These are phyloP conservation scores for Crithidia brevicula DNA, from an alignment of 208 protist species.

Conservation along the genomic window DNA sequence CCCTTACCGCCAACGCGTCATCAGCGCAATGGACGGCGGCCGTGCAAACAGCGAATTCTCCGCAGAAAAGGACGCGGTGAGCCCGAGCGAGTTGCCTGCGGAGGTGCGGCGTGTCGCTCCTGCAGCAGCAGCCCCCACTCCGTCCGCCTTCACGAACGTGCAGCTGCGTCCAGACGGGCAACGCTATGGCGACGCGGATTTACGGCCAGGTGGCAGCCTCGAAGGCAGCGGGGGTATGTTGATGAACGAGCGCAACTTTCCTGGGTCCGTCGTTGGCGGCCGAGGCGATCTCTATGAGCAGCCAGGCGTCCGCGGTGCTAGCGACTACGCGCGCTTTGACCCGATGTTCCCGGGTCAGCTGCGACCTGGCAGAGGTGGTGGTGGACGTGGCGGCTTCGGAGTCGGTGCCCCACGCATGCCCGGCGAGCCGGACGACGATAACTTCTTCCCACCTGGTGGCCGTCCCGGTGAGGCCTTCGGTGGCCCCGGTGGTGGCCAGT, in stretches of 20 bases:
- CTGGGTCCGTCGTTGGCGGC: constrained; percentile 1
- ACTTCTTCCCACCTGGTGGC: constrained; percentile 54
- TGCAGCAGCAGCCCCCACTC: background rate
- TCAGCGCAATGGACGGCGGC: constrained; percentile 20
- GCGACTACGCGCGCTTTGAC: constrained; percentile 64
- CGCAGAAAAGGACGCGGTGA: constrained; percentile 1
- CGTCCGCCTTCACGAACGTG: constrained; percentile 45
- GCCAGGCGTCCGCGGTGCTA: constrained; percentile 4
- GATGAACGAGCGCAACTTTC: constrained; percentile 54
- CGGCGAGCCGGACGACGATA: constrained; percentile 82
- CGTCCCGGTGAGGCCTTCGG: constrained; percentile 41
- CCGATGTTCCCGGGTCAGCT: constrained; percentile 80
- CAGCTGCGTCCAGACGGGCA: constrained; percentile 48
- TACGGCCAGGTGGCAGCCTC: constrained; percentile 59
- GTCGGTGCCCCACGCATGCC: constrained; percentile 44
- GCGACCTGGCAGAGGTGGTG: constrained; percentile 18
- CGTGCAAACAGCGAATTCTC: background rate
- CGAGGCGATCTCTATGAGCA: background rate
- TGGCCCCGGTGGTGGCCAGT: constrained; percentile 63
- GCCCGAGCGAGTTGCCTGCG: constrained; percentile 7
- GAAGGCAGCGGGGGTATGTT: constrained; percentile 50
- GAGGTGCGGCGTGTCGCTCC: constrained; percentile 10
- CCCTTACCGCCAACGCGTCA: background rate
- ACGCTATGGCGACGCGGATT: constrained; percentile 79
- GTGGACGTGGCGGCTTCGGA: constrained; percentile 6